Evolutionary conservation across 2,329 filamentous ascomycete species (phyloP), one percentile per base, ranked within the genome.

Genomic region (Cordyceps cicadae): DNA sequence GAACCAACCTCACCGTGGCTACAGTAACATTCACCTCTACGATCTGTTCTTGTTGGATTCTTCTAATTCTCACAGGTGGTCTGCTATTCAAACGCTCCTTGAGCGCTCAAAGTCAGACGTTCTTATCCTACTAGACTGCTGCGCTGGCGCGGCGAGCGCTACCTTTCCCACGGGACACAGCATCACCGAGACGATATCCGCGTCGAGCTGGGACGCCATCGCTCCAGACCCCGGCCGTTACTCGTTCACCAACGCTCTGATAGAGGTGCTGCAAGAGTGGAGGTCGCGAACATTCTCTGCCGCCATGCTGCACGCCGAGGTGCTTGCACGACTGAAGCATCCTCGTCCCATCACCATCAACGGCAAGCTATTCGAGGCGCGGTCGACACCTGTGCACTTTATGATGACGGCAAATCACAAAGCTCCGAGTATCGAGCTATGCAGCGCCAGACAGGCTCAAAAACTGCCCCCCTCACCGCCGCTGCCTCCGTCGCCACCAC

Each of bases 391-490:
- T 0, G 81, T 85, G 5, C 82, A 85, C 65, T 84, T 84, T 65
- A 85, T 85, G 80, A 84, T 84, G 81, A 85, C 82, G 2, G 76
- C 80, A 19, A 83, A 85, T 62, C 81, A 84, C 67, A 81, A 76
- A 62, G 81, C 80, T 1, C 80, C 81, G 0, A 84, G 82, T 60
- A 85, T 85, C 49, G 81, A 85, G 66, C 70, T 85, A 41, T 77
- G 75, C 15, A 48, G 76, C 3, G 66, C 74, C 4, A 62, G 66
- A 5, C 70, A 71, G 14, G 39, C 9, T 9, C 41, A 53, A 24
- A 68, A 66, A 39, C 66, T 70, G n/a, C 72, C 76, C 0, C 70
- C 74, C 2, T 74, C 75, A 5, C 59, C 59, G 5, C 5, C 75
- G 14, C 64, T 64, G 19, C 63, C 70, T 7, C 64, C 66, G 21